Base-by-base conservation (phyloP, 176 grass and related monocot genomes). In the Urochloa ruziziensis region DNA sequence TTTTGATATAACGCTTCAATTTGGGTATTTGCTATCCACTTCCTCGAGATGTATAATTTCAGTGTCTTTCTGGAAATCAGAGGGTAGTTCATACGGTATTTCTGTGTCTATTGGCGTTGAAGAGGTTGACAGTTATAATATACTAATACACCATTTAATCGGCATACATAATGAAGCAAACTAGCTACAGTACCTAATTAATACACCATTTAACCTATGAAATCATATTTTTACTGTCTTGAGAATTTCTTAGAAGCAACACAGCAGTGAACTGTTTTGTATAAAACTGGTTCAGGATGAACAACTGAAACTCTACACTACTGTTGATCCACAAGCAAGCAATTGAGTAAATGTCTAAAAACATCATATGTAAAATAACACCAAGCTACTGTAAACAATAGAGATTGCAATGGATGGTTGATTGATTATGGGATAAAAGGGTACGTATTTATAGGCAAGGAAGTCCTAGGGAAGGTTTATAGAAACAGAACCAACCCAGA, bases 291-390 rank as follows among this genome's bases (percentile, higher is more conserved):
- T 24, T 59, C n/a, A 63, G 62, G 78, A 36, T 7, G 7, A 40
- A 30, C 70, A 61, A 35, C 74, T 59, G 49, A 43, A 75, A 7
- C 32, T n/a, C 32, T 77, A 4, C 37, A 19, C 33, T 42, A 79
- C 35, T 51, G 19, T 60, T 71, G 51, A 21, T 37, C 66, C 59
- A 84, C 47, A 36, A 21, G 11, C 67, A 53, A 82, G 40, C 19
- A 73, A 62, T 79, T 88, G 42, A 4, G 40, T 77, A 68, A 69
- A 69, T 69, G 39, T 30, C 4, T 74, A 47, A 13, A 60, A 17
- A 59, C 36, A 29, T 47, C 34, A 28, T 33, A 35, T 37, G 7
- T 46, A 48, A 74, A 29, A 52, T 74, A 37, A 23, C 28, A 57
- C 49, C 10, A 35, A 73, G 33, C n/a, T n/a, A n/a, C n/a, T n/a